Base-by-base conservation (phyloP, 805 yeast genomes). In the Jamesozyma jinghongensis region DNA sequence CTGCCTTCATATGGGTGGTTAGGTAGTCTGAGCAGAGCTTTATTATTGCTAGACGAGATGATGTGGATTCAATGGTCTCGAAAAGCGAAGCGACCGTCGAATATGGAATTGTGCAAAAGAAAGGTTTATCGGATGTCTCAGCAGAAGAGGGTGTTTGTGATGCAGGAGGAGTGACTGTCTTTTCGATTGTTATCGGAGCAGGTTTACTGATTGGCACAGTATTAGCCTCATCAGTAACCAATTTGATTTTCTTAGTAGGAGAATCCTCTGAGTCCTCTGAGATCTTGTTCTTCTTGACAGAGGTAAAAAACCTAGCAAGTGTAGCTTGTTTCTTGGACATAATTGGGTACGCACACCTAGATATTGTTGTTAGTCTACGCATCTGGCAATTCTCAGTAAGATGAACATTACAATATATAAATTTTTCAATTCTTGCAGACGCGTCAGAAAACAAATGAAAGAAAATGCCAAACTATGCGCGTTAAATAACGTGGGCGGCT, bases 21-120 rank as follows among this genome's bases (percentile, higher is more conserved):
- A 84, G 83, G 57, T 88, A 82, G 36, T 77, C 79, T 0, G 94
- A 74, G 13, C 90, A 79, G 41, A 75, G 66, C 33, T 84, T 78
- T 17, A 84, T 75, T 54, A 88, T 90, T 49, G 86, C 85, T 37
- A 92, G 70, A 37, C 98, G 69, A 17, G 88, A 85, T 2, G 95
- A 70, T 26, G 87, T 94, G 1, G 71, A 62, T 56, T 88, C 97
- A 39, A 92, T 72, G 41, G 74, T 68, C 45, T 83, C 86, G 63
- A 90, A 90, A 3, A 84, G 74, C 5, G 73, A 72, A 19, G 82
- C 74, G 13, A 68, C 57, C 2, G 64, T 65, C 8, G 65, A 52
- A 40, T 65, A 68, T 11, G 64, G 63, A 11, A 68, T 57, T 1
- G 36, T 38, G 4, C 54, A 54, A 12, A 40, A 20, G 20, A 36